These are phyloP conservation scores for Tylopilus plumbeoviolaceoides DNA, from an alignment of 768 basidiomycete species.

Conservation along the genomic window DNA sequence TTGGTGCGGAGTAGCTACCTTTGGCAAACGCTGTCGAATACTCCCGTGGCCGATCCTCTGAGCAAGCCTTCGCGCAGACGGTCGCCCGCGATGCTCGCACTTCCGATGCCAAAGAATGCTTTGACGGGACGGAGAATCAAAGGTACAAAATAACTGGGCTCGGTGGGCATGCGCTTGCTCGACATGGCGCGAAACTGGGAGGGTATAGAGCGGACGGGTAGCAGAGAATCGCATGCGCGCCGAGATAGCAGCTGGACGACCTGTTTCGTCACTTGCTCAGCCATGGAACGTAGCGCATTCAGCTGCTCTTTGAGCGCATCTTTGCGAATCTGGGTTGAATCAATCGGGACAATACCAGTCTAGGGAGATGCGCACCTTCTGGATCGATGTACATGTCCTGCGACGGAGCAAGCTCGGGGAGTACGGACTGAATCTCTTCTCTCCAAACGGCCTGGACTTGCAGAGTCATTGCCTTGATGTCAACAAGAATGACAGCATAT, in stretches of 20 bases:
- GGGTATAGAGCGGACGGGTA: slow-evolving; percentile 82
- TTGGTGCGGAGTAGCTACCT: slow-evolving; percentile 37
- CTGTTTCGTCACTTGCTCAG: slow-evolving; percentile 57
- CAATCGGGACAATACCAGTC: background rate
- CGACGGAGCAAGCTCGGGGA: slow-evolving; percentile 42
- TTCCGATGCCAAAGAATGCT: slow-evolving; percentile 63
- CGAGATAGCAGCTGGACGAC: slow-evolving; percentile 68
- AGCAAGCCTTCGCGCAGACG: slow-evolving; percentile 54
- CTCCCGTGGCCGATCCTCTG: slow-evolving; percentile 48
- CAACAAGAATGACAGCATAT: slow-evolving; percentile 62
- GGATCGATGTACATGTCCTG: slow-evolving; percentile 33
- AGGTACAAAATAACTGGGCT: slow-evolving; percentile 84
- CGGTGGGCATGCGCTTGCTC: slow-evolving; percentile 63
- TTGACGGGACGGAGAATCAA: slow-evolving; percentile 78
- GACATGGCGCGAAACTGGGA: slow-evolving; percentile 88
- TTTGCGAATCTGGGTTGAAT: slow-evolving; percentile 20
- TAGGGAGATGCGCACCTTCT: slow-evolving; percentile 44
- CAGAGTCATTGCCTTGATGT: slow-evolving; percentile 55
- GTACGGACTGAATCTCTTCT: slow-evolving; percentile 58
- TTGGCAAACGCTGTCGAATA: slow-evolving; percentile 70
- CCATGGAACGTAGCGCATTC: slow-evolving; percentile 42
- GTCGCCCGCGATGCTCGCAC: slow-evolving; percentile 54
- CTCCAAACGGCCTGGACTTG: slow-evolving; percentile 60
- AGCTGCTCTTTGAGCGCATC: slow-evolving; percentile 57
- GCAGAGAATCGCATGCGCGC: slow-evolving; percentile 82